Percentiles rank a stretch among this genome's conserved stretches.
Conservation (phyloP, 2,329 filamentous ascomycete genomes). For the Penicillium vulpinum region DNA sequence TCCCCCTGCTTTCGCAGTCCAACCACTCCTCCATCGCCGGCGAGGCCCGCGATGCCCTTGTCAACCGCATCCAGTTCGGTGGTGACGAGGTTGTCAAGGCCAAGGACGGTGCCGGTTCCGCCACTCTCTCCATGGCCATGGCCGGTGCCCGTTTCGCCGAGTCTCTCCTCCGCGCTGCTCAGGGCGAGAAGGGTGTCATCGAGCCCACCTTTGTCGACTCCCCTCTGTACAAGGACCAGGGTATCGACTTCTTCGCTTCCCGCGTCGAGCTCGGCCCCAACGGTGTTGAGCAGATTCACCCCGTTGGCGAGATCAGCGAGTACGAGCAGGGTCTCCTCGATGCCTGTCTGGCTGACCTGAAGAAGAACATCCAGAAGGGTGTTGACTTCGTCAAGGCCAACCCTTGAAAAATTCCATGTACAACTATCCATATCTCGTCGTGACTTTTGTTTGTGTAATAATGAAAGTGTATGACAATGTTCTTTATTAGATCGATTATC, state of each 20-base stretch:
- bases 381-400: slow-evolving; percentile 64
- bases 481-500: slow-evolving; percentile 2
- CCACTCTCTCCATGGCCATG: slow-evolving; percentile 98
- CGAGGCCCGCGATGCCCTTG: slow-evolving; percentile 70
- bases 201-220: slow-evolving; percentile 98
- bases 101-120: slow-evolving; percentile 96
- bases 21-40: slow-evolving; percentile 79
- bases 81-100: slow-evolving; percentile 99
- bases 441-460: slow-evolving; percentile 8
- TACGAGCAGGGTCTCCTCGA: slow-evolving; percentile 89
- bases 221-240: slow-evolving; percentile 97
- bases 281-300: slow-evolving; percentile 91
- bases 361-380: slow-evolving; percentile 85
- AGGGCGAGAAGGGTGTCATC: slow-evolving; percentile 91
- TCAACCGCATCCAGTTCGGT: slow-evolving; percentile 97
- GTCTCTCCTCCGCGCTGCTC: slow-evolving; percentile 84
- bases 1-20: slow-evolving; percentile 94
- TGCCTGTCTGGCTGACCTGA: slow-evolving; percentile 68
- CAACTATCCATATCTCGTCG: slow-evolving; percentile 12
- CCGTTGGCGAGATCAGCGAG: slow-evolving; percentile 79
- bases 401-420: slow-evolving; percentile 41
- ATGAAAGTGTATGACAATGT: slow-evolving; percentile 12
- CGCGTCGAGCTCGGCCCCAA: slow-evolving; percentile 94
- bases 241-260: slow-evolving; percentile 94
- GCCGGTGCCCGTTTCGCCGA: slow-evolving; percentile 84